These are phyloP conservation scores for Cenchrus purpureus DNA, from an alignment of 176 grass and related monocot species.

Conservation along the genomic window DNA sequence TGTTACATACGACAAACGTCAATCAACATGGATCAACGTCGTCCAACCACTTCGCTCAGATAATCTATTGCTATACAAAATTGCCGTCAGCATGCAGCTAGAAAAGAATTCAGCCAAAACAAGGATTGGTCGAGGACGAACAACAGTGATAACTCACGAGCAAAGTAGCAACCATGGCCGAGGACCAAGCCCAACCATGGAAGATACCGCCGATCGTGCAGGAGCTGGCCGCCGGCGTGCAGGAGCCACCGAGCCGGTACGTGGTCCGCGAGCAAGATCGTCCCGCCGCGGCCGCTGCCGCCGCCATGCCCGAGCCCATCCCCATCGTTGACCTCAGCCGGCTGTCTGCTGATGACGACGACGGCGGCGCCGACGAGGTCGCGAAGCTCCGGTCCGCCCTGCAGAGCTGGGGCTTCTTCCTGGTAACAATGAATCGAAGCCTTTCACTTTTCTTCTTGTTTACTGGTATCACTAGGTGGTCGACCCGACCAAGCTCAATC, in stretches of 20 bases:
- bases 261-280: constrained; percentile 28
- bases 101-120: neutral
- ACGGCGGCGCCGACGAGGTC: neutral
- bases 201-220: constrained; percentile 49
- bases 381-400: constrained; percentile 40
- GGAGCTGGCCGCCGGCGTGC: constrained; percentile 39
- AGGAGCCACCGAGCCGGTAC: constrained; percentile 50
- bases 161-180: constrained; percentile 25
- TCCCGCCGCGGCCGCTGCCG: neutral
- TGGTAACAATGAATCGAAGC: neutral
- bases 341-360: neutral
- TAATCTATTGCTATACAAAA: too few relatives aligned
- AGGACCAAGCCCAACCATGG: constrained; percentile 1
- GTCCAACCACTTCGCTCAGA: too few relatives aligned
- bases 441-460: neutral
- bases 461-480: neutral
- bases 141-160: neutral
- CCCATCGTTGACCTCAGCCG: constrained; percentile 56
- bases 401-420: constrained; percentile 56
- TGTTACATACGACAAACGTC: too few relatives aligned
- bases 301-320: constrained; percentile 19
- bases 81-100: neutral
- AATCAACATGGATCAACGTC: too few relatives aligned
- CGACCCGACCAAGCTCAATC: neutral
- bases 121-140: neutral